Percentiles rank a stretch among this genome's conserved stretches.
Evolutionary conservation across 106 monocot genomes (phyloP).

Genomic region (Dendrobium catenatum): DNA sequence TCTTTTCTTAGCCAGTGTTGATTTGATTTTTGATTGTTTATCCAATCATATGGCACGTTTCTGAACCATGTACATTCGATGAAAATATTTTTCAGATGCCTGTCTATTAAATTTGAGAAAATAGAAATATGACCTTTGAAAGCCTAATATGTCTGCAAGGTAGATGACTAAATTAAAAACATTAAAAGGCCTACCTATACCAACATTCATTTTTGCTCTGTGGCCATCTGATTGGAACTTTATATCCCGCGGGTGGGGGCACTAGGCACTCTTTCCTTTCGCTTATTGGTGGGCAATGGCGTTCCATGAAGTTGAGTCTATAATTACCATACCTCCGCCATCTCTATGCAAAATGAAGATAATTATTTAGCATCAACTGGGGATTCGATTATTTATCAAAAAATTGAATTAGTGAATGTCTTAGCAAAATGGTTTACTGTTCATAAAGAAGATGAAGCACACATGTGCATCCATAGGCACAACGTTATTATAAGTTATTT

Average conservation of each 20-base stretch:
- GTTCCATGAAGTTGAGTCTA: slow-evolving; percentile 77
- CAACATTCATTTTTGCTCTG: slow-evolving; percentile 82
- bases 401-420: background rate
- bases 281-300: slow-evolving; percentile 66
- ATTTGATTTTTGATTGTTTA: slow-evolving; percentile 76
- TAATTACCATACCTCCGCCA: slow-evolving; percentile 80
- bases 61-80: slow-evolving; percentile 21
- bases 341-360: slow-evolving; percentile 23
- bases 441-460: background rate
- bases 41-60: slow-evolving; percentile 89
- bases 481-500: background rate
- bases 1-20: slow-evolving; percentile 83
- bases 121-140: background rate
- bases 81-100: background rate
- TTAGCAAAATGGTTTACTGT: background rate
- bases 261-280: slow-evolving; percentile 77
- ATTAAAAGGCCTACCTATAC: slow-evolving; percentile 54
- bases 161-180: slow-evolving; percentile 4
- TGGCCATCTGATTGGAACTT: slow-evolving; percentile 80
- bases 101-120: background rate
- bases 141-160: background rate
- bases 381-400: background rate
- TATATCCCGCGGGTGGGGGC: slow-evolving; percentile 83
- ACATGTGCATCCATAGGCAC: background rate
- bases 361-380: background rate